Percentiles rank a stretch among this genome's conserved stretches.
These are phyloP conservation scores for Cucurbitaria berberidis DNA, from an alignment of 2,329 filamentous ascomycete genomes.

Conservation along the genomic window DNA sequence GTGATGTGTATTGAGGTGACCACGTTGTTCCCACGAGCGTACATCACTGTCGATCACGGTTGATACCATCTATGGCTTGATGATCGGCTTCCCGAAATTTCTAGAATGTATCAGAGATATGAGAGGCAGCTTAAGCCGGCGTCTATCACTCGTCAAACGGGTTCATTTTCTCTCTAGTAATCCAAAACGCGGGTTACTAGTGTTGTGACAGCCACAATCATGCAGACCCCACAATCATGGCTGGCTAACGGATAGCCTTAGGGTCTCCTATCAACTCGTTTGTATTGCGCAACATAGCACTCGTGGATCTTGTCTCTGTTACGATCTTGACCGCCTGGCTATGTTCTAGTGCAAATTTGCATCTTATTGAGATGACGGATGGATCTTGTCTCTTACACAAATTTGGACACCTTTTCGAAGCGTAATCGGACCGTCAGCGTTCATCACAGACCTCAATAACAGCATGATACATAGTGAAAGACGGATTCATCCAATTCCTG, in stretches of 20 bases:
- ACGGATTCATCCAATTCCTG: neutral
- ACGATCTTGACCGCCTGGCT: neutral
- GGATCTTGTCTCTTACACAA: neutral
- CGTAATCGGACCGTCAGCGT: neutral
- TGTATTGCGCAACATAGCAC: neutral
- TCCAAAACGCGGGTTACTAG: neutral
- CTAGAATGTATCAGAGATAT: constrained; percentile 12
- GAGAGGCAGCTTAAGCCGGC: constrained; percentile 6
- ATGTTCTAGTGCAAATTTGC: neutral
- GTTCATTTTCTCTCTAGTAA: neutral
- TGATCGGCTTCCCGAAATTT: neutral
- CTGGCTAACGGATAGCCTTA: neutral
- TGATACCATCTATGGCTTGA: neutral
- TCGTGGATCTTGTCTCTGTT: neutral
- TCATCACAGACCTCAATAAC: neutral
- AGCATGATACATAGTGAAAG: neutral
- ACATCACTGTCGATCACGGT: constrained; percentile 8
- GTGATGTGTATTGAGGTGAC: constrained; percentile 13
- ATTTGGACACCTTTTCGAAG: neutral
- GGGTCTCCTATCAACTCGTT: neutral
- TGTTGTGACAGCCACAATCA: neutral
- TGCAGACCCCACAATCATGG: neutral
- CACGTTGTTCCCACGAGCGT: constrained; percentile 13
- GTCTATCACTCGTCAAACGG: neutral
- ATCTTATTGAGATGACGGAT: neutral